phyloP scores from a whole-genome alignment of 345 rosid genomes.

The Adansonia digitata region DNA sequence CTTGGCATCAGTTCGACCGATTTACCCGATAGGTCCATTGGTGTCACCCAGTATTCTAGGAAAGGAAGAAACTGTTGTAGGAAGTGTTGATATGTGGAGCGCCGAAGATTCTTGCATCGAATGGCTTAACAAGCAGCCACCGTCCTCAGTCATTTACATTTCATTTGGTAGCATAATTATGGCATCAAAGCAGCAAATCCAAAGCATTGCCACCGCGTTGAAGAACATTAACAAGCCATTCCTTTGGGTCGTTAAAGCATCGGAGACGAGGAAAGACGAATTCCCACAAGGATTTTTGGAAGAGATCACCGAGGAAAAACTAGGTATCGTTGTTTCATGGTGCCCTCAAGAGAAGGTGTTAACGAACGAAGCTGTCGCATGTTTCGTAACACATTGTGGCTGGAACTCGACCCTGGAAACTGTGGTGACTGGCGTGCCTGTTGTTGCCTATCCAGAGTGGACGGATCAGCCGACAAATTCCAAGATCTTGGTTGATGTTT shows the following conservation, averaged over 20 bases:
- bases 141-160: conserved; percentile 51
- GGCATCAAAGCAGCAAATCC: conserved; percentile 29
- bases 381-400: conserved; percentile 56
- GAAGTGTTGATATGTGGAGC: conserved; percentile 32
- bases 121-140: conserved; percentile 48
- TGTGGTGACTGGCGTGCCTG: conserved; percentile 42
- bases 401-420: conserved; percentile 61
- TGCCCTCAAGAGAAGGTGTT: conserved; percentile 47
- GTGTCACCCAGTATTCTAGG: conserved; percentile 42
- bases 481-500: conserved; percentile 40
- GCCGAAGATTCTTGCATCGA: conserved; percentile 37
- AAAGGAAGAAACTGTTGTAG: conserved; percentile 9
- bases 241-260: conserved; percentile 51
- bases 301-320: conserved; percentile 24
- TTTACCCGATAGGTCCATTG: conserved; percentile 52
- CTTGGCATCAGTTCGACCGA: conserved; percentile 19
- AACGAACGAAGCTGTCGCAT: conserved; percentile 35
- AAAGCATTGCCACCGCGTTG: conserved; percentile 38
- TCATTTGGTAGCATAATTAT: conserved; percentile 49
- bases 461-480: conserved; percentile 40
- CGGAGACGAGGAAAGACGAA: conserved; percentile 1
- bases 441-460: conserved; percentile 47
- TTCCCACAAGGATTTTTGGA: conserved; percentile 18
- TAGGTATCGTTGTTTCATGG: conserved; percentile 44
- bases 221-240: conserved; percentile 32